phyloP scores from a whole-genome alignment of 1,284 basidiomycete species.

The Cryptococcus deneoformans region DNA sequence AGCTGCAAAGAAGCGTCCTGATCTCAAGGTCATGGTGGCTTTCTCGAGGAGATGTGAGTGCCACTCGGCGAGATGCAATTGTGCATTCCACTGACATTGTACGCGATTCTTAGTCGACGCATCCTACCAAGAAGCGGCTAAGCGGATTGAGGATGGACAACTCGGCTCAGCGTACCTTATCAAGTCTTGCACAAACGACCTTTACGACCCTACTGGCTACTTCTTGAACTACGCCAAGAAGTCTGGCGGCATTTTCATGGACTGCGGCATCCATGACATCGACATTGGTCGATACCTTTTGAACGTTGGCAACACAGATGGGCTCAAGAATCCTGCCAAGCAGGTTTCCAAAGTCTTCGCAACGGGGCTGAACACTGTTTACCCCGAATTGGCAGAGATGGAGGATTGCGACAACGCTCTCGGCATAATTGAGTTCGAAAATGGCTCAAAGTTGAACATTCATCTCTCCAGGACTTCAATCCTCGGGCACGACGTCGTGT shows the following conservation, averaged over 20 bases:
- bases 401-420: constrained; percentile 32
- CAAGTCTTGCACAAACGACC: constrained; percentile 30
- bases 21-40: constrained; percentile 34
- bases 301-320: constrained; percentile 7
- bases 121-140: constrained; percentile 20
- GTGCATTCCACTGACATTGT: neutral
- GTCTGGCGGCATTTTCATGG: constrained; percentile 34
- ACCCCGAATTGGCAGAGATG: constrained; percentile 25
- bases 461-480: constrained; percentile 27
- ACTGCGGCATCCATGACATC: constrained; percentile 40
- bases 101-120: constrained; percentile 25
- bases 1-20: constrained; percentile 10
- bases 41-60: constrained; percentile 34
- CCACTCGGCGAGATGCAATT: neutral
- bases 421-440: constrained; percentile 23
- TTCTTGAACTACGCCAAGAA: constrained; percentile 30
- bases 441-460: constrained; percentile 12
- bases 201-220: constrained; percentile 32
- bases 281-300: constrained; percentile 28
- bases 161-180: constrained; percentile 25
- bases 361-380: constrained; percentile 20
- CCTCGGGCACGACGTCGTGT: constrained; percentile 27
- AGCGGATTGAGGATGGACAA: constrained; percentile 15
- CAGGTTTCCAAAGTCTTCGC: constrained; percentile 28
- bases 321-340: constrained; percentile 2